Percentiles rank a stretch among this genome's conserved stretches.
Evolutionary conservation across 176 grass and related monocot species (phyloP).

Genomic region (Avena atlantica): DNA sequence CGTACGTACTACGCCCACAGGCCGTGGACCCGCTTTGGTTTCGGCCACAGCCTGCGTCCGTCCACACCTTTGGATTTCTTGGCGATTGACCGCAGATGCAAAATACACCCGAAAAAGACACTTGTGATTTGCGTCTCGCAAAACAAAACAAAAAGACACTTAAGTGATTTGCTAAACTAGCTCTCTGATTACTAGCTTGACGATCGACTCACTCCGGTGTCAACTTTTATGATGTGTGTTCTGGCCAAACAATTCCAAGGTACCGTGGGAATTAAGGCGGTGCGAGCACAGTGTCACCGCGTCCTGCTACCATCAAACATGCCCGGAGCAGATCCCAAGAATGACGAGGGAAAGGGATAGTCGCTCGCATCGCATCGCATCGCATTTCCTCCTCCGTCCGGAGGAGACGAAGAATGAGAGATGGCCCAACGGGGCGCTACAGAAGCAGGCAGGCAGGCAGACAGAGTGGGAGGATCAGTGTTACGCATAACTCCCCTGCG

Average conservation of each 20-base stretch:
- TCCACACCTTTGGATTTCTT: neutral
- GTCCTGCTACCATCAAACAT: no score
- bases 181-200: no score
- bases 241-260: no score
- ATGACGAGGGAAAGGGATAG: conserved; percentile 39
- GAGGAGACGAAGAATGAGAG: neutral
- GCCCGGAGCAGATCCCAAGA: conserved; percentile 33
- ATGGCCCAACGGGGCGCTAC: neutral
- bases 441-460: neutral
- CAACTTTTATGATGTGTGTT: no score
- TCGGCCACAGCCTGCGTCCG: neutral
- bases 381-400: conserved; percentile 45
- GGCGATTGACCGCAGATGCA: neutral
- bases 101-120: neutral
- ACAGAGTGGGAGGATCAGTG: conserved; percentile 38
- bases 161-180: no score
- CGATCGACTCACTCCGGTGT: no score
- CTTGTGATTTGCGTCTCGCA: no score
- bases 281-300: neutral
- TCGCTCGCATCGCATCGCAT: neutral
- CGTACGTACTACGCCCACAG: neutral
- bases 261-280: neutral
- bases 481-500: conserved; percentile 3
- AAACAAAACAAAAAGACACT: no score
- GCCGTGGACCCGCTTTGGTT: neutral